phyloP scores from a whole-genome alignment of 495 filamentous ascomycete species.

The Penicillium tannophilum region DNA sequence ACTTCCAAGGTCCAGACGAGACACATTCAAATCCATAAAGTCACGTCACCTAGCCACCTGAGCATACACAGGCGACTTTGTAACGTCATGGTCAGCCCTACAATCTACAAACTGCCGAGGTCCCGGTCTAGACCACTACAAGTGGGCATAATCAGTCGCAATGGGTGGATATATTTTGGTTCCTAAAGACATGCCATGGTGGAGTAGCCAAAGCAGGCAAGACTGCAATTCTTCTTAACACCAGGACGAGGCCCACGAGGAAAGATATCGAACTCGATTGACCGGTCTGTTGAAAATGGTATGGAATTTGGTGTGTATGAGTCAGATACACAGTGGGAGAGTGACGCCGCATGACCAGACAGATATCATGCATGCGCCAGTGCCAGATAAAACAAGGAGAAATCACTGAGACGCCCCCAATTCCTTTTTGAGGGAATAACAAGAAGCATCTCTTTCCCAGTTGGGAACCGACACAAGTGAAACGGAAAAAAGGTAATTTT shows the following conservation, averaged over 20 bases:
- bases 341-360: slow-evolving; percentile 35
- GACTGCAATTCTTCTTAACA: slow-evolving; percentile 33
- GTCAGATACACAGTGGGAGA: slow-evolving; percentile 41
- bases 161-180: slow-evolving; percentile 21
- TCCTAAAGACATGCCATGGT: slow-evolving; percentile 25
- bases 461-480: slow-evolving; percentile 21
- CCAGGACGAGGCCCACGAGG: slow-evolving; percentile 13
- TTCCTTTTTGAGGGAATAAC: slow-evolving; percentile 14
- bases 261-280: slow-evolving; percentile 17
- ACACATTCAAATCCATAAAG: too few species aligned
- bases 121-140: neutral
- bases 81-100: too few species aligned
- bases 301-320: slow-evolving; percentile 46
- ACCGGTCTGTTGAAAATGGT: slow-evolving; percentile 40
- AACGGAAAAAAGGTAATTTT: slow-evolving; percentile 37
- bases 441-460: slow-evolving; percentile 16
- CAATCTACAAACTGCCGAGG: neutral
- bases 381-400: slow-evolving; percentile 26
- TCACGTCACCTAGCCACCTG: too few species aligned
- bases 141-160: slow-evolving; percentile 11
- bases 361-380: slow-evolving; percentile 27
- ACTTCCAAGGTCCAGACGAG: too few species aligned
- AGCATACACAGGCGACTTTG: too few species aligned
- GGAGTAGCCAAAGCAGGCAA: slow-evolving; percentile 31
- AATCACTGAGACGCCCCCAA: slow-evolving; percentile 11